Base-by-base conservation (phyloP, 202 grass and related monocot genomes). In the Bolboschoenoplectus hybrid region DNA sequence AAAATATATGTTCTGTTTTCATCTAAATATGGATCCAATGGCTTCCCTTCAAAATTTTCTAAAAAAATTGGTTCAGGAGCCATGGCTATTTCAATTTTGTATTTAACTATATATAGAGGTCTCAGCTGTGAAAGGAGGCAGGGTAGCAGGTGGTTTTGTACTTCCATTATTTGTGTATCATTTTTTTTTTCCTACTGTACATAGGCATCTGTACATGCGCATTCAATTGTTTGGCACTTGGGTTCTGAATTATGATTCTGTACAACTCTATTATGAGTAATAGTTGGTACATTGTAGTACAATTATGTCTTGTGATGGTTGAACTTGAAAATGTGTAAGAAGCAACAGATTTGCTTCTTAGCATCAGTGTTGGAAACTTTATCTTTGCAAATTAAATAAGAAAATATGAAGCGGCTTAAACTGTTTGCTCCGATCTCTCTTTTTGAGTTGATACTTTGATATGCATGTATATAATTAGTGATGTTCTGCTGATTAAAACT, bases 201-300 rank as follows among this genome's bases (percentile, higher is more conserved):
- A 85, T 76, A 75, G 53, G 56, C 76, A 73, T 63, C 55, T 76
- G 68, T 76, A 85, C 67, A 60, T 87, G 78, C 13, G 17, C 32
- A 50, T 67, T 67, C 46, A 52, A 82, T 49, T 82, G 8, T 49
- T 67, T 34, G 53, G 75, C 53, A 60, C 52, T 60, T 76, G 8
- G 51, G 51, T 78, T 80, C 75, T 60, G 36, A 41, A 82, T 45
- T 50, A 35, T 82, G 10, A 20, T 67, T 82, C 67, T 82, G 10
- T 82, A 45, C 19, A 16, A 12, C 50, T 66, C 20, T 67, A 2
- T 51, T 45, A 32, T 17, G 19, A 82, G 36, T 14, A 0, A 14
- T 9, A 58, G 11, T n/a, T 79, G 40, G 58, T 40, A 58, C 35
- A 79, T 55, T 77, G 53, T 41, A 41, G 34, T 57, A 20, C 53